Evolutionary conservation across 495 filamentous ascomycete species (phyloP).

Genomic region (Aspergillus sclerotiicarbonarius): DNA sequence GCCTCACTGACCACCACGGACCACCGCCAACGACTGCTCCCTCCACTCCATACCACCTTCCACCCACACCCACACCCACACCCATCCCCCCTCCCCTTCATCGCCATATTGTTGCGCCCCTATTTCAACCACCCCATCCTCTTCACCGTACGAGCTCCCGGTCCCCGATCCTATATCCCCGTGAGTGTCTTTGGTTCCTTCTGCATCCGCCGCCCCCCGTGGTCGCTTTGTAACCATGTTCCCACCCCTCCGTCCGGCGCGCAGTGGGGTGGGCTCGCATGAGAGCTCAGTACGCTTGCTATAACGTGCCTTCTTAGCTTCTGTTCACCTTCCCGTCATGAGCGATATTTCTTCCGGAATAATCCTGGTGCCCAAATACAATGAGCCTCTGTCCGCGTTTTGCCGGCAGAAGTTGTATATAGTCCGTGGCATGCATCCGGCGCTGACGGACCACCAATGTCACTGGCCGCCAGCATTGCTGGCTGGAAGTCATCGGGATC

Average conservation of each 20-base stretch:
- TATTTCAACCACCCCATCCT: background rate
- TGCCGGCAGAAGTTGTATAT: slow-evolving; percentile 1
- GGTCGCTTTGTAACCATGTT: background rate
- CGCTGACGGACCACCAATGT: slow-evolving; percentile 8
- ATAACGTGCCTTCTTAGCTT: slow-evolving; percentile 11
- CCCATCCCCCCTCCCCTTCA: background rate
- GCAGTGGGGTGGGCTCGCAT: slow-evolving; percentile 20
- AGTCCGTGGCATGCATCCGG: background rate
- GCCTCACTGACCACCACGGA: background rate
- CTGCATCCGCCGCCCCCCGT: background rate
- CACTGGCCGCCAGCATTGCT: slow-evolving; percentile 17
- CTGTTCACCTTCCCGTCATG: background rate
- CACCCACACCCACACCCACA: background rate
- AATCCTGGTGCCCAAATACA: slow-evolving; percentile 2
- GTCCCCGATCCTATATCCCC: slow-evolving; percentile 2
- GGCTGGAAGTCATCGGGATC: slow-evolving; percentile 17
- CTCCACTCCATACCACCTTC: background rate
- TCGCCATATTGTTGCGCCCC: background rate
- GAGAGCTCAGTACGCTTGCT: slow-evolving; percentile 15
- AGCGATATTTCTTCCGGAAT: background rate
- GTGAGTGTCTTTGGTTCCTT: slow-evolving; percentile 18
- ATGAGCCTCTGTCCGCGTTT: slow-evolving; percentile 4
- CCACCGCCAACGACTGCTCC: no score
- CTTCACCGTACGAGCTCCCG: background rate
- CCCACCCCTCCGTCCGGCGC: slow-evolving; percentile 13